Percentiles rank a stretch among this genome's conserved stretches.
Evolutionary conservation across 208 protist species (phyloP).

Genomic region (Crithidia mellificae): DNA sequence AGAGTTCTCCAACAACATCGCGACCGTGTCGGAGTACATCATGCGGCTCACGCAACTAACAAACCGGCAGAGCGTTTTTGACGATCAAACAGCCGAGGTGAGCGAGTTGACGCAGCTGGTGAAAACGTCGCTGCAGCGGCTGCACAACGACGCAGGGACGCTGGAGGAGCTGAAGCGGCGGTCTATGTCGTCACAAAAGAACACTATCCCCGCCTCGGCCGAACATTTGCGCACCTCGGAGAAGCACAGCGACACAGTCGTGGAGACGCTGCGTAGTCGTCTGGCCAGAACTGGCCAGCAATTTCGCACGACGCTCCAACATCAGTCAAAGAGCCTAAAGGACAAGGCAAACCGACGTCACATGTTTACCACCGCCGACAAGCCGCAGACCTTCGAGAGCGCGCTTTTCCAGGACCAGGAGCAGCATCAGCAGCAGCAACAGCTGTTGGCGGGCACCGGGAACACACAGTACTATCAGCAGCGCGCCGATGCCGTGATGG

Average conservation of each 20-base stretch:
- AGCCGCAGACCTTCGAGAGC: slow-evolving; percentile 83
- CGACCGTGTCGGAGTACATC: slow-evolving; percentile 77
- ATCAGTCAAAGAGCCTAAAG: slow-evolving; percentile 78
- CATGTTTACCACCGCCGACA: slow-evolving; percentile 79
- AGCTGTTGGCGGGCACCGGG: slow-evolving; percentile 47
- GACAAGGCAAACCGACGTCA: slow-evolving; percentile 73
- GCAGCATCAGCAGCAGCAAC: slow-evolving; percentile 74
- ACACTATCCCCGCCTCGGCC: neutral
- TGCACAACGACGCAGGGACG: slow-evolving; percentile 77
- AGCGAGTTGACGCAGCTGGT: slow-evolving; percentile 77
- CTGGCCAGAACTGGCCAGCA: slow-evolving; percentile 77
- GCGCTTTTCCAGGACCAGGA: slow-evolving; percentile 90
- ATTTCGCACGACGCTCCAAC: slow-evolving; percentile 82
- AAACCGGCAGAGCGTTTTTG: slow-evolving; percentile 84
- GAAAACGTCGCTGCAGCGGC: slow-evolving; percentile 74
- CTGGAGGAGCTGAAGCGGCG: slow-evolving; percentile 79
- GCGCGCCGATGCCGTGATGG: slow-evolving; percentile 79
- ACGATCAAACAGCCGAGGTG: slow-evolving; percentile 85
- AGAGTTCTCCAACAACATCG: slow-evolving; percentile 79
- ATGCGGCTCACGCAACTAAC: slow-evolving; percentile 82
- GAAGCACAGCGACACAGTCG: slow-evolving; percentile 64
- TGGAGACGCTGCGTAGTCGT: slow-evolving; percentile 74
- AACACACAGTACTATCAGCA: slow-evolving; percentile 86
- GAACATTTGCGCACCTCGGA: slow-evolving; percentile 34
- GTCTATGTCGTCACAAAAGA: slow-evolving; percentile 57